Conservation (phyloP, 305 asterid species). For the Plantago coronopus region DNA sequence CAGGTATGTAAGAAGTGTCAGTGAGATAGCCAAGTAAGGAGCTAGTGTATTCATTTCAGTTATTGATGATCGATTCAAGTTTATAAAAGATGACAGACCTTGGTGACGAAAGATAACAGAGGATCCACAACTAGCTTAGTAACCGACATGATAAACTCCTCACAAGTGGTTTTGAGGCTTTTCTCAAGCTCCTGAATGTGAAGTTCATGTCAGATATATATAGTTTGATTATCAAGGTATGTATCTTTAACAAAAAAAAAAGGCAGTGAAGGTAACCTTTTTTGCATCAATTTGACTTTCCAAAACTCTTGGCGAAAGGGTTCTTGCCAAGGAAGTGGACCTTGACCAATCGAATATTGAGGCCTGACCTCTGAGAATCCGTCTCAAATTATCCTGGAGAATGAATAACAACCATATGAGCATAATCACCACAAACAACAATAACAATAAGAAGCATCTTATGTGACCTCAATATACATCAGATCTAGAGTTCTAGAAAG, state of each 20-base stretch:
- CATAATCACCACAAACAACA: conserved; percentile 16
- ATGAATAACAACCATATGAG: conserved; percentile 19
- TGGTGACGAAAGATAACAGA: conserved; percentile 88
- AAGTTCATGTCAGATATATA: conserved; percentile 25
- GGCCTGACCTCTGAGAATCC: conserved; percentile 97
- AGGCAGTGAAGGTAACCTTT: conserved; percentile 57
- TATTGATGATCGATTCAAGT: conserved; percentile 1
- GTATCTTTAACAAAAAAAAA: conserved; percentile 15
- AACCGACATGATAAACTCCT: conserved; percentile 96
- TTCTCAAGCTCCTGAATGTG: conserved; percentile 88
- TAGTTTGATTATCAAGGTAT: conserved; percentile 3
- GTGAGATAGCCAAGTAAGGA: neutral
- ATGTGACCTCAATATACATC: conserved; percentile 17
- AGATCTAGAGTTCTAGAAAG: conserved; percentile 14
- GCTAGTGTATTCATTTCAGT: too few species aligned
- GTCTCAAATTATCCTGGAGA: conserved; percentile 89
- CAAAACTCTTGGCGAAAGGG: conserved; percentile 94
- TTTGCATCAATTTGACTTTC: conserved; percentile 98
- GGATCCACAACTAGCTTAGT: conserved; percentile 97
- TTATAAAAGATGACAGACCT: conserved; percentile 46
- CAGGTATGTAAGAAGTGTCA: neutral
- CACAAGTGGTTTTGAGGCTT: conserved; percentile 92
- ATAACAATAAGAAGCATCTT: conserved; percentile 16
- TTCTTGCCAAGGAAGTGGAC: conserved; percentile 86
- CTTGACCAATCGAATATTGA: conserved; percentile 97